Percentiles rank a stretch among this genome's conserved stretches.
Evolutionary conservation across 139 green algal species (phyloP).

Genomic region (Chlamydomonas sphaeroides): DNA sequence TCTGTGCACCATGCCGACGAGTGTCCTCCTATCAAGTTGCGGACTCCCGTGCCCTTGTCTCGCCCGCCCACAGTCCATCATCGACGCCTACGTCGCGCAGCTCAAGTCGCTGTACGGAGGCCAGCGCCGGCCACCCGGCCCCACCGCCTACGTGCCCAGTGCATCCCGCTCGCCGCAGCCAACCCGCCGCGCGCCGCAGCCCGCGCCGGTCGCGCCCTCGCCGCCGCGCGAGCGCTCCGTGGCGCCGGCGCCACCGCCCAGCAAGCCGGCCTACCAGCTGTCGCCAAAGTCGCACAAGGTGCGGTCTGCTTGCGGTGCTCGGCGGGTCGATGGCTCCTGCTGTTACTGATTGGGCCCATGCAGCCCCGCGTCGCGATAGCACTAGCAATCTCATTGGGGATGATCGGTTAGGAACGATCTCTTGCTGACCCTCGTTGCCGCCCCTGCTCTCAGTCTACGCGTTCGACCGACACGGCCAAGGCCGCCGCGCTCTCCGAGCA

Average conservation of each 20-base stretch:
- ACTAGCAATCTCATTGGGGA: constrained; percentile 3
- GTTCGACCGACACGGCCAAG: not conserved
- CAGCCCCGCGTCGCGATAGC: not conserved
- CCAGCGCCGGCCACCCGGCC: not conserved
- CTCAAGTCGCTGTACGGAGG: constrained; percentile 35
- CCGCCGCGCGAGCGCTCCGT: constrained; percentile 9
- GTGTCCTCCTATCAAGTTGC: no score
- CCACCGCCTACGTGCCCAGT: not conserved
- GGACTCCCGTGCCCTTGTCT: no score
- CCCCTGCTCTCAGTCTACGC: not conserved
- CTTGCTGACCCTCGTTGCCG: no score
- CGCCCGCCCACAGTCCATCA: constrained; percentile 11
- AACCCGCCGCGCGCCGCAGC: not conserved
- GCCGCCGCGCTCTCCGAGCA: not conserved
- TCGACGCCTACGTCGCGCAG: constrained; percentile 31
- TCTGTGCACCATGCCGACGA: no score
- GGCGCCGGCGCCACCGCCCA: not conserved
- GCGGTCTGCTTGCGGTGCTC: not conserved
- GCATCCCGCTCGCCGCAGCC: constrained; percentile 8
- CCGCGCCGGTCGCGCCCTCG: not conserved
- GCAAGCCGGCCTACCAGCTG: not conserved
- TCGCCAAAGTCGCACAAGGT: constrained; percentile 34
- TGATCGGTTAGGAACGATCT: not conserved
- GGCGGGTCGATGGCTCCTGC: no score
- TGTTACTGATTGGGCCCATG: no score